Conservation (phyloP, 108 stramenopile genomes). For the Skeletonema grethae region DNA sequence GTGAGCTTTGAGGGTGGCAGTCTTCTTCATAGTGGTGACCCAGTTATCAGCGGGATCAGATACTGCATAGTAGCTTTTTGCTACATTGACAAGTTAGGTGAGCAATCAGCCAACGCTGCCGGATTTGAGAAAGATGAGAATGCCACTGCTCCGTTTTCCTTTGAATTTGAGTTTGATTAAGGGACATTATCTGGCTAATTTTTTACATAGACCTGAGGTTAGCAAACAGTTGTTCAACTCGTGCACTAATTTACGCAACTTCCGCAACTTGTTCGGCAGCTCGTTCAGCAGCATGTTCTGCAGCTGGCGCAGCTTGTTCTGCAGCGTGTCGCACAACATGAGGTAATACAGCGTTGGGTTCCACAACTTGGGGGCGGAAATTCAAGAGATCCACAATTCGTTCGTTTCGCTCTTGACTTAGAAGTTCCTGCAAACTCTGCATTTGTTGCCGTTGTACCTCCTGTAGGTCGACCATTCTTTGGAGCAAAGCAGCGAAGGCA, state of each 20-base stretch:
- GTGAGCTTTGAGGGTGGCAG: constrained; percentile 51
- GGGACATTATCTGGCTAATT: neutral
- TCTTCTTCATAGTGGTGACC: constrained; percentile 52
- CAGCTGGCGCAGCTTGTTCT: too few species aligned
- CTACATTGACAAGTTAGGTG: constrained; percentile 28
- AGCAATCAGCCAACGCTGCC: neutral
- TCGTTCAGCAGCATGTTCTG: neutral
- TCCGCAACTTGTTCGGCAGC: neutral
- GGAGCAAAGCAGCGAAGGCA: neutral
- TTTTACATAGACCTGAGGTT: neutral
- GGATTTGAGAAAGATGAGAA: neutral
- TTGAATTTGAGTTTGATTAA: neutral
- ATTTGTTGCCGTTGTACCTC: neutral
- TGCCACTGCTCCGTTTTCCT: neutral
- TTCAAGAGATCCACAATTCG: too few species aligned
- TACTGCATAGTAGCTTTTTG: constrained; percentile 51
- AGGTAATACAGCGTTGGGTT: too few species aligned
- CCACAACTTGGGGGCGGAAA: too few species aligned
- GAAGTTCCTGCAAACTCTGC: neutral
- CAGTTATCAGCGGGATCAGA: constrained; percentile 41
- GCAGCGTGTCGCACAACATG: too few species aligned
- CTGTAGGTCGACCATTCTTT: neutral
- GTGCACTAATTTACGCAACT: neutral
- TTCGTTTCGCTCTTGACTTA: too few species aligned
- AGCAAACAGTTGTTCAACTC: neutral